Conservation (phyloP, 306 rosid species). For the Quercus engelmannii region DNA sequence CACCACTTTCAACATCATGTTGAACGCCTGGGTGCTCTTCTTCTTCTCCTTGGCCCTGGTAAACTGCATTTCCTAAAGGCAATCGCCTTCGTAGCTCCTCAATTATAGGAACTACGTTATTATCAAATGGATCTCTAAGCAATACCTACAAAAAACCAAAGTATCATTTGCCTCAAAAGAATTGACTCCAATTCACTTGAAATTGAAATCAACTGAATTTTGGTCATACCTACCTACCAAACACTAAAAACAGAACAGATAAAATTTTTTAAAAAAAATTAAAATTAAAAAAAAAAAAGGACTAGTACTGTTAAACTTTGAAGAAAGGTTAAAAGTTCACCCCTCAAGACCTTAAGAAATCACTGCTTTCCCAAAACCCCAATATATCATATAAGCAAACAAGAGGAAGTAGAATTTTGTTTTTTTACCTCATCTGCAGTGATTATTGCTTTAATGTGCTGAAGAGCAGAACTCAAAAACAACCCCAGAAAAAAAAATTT, state of each 20-base stretch:
- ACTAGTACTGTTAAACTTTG: not conserved
- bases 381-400: not conserved
- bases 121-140: conserved; percentile 72
- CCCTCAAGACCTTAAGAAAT: not conserved
- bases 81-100: conserved; percentile 67
- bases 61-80: conserved; percentile 23
- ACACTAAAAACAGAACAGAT: not conserved
- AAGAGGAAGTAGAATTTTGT: not conserved
- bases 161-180: not conserved
- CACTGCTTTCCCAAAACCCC: not conserved
- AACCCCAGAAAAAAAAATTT: not conserved
- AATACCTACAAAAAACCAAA: conserved; percentile 38
- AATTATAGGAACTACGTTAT: conserved; percentile 57
- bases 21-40: conserved; percentile 43
- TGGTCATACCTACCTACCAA: not conserved
- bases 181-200: not conserved
- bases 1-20: conserved; percentile 43
- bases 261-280: too few species aligned
- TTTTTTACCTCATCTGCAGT: conserved; percentile 66
- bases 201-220: not conserved
- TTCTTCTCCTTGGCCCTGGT: conserved; percentile 48
- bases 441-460: conserved; percentile 86
- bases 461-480: conserved; percentile 22
- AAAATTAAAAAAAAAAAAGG: too few species aligned
- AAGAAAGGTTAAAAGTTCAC: not conserved